Evolutionary conservation across 805 yeast genomes (phyloP), one percentile per base, ranked within the genome.

Genomic region (Lipomyces japonicus): DNA sequence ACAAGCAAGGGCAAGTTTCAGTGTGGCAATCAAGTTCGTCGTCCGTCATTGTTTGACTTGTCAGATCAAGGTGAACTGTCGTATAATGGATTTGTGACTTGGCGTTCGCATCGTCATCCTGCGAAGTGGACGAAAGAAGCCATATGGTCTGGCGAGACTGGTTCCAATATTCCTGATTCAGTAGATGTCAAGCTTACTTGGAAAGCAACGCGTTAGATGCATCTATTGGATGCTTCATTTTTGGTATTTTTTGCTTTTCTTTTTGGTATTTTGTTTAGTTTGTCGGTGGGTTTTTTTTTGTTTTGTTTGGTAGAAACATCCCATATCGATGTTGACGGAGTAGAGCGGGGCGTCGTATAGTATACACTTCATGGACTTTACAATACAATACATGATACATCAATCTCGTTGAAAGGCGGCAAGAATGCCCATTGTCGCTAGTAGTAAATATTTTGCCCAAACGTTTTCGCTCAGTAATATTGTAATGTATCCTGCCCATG

Each of bases 401-500:
- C 67, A 77, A 53, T 83, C 88, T 34, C 74, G 73, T 44, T 75
- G 74, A 19, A 88, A 63, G 47, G 90, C 65, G 1, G 95, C 78
- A 18, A 88, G 74, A 21, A 91, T 45, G 2, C 83, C 90, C 70
- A 90, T 72, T 26, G 83, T 63, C 0, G 87, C 96, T 61, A 93
- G 69, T 63, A 91, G 69, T 0, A 82, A 84, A 61, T 78, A 84
- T 63, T 88, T 86, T 66, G 89, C 84, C 64, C 86, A 88, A 50
- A 78, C 77, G 64, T 88, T 87, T 64, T 93, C 98, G 4, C 95
- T 86, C 55, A 93, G 79, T 64, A 91, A 77, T 51, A 93, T 90
- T 1, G 98, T 93, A 6, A 89, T 76, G 61, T 93, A 93, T 0
- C 98, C 98, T 16, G 90, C 74, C 62, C 76, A 79, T 14, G 98